phyloP scores from a whole-genome alignment of 768 basidiomycete species.

The Agrocybe chaxingu region DNA sequence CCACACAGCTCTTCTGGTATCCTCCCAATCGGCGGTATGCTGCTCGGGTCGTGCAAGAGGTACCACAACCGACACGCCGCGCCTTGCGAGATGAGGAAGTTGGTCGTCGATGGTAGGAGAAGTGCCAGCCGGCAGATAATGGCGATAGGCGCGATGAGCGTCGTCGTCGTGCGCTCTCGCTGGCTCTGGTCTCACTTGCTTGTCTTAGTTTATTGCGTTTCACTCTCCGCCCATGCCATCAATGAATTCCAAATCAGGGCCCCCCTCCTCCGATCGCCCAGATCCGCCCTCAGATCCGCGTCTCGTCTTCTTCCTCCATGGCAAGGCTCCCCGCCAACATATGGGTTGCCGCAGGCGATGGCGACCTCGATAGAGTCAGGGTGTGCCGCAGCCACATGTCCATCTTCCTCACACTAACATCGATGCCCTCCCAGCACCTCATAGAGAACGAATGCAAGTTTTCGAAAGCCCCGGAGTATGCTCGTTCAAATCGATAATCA shows the following conservation, averaged over 20 bases:
- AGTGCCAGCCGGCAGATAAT: slow-evolving; percentile 8
- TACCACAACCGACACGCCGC: slow-evolving; percentile 10
- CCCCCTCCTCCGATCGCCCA: slow-evolving; percentile 16
- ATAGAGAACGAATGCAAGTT: slow-evolving; percentile 56
- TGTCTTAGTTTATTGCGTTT: too few relatives aligned
- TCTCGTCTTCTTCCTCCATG: slow-evolving; percentile 7
- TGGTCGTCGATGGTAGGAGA: slow-evolving; percentile 4
- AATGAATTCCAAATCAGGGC: slow-evolving; percentile 21
- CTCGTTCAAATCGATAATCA: slow-evolving; percentile 25
- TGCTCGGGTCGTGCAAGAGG: slow-evolving; percentile 1
- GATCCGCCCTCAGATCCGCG: slow-evolving; percentile 28
- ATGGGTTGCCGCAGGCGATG: slow-evolving; percentile 92
- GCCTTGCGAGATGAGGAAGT: slow-evolving; percentile 2
- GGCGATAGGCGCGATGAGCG: slow-evolving; percentile 7
- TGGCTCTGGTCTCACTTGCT: too few relatives aligned
- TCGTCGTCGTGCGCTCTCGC: background rate
- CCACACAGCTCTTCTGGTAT: slow-evolving; percentile 8
- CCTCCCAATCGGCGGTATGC: background rate
- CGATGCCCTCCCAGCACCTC: slow-evolving; percentile 43
- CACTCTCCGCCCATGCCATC: slow-evolving; percentile 10
- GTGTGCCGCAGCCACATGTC: slow-evolving; percentile 35
- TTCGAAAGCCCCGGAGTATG: slow-evolving; percentile 13
- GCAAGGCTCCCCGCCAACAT: slow-evolving; percentile 53
- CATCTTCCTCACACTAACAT: slow-evolving; percentile 10
- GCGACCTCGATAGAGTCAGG: slow-evolving; percentile 73